phyloP scores from a whole-genome alignment of 2,329 filamentous ascomycete genomes.

The Verticillium nonalfalfae region DNA sequence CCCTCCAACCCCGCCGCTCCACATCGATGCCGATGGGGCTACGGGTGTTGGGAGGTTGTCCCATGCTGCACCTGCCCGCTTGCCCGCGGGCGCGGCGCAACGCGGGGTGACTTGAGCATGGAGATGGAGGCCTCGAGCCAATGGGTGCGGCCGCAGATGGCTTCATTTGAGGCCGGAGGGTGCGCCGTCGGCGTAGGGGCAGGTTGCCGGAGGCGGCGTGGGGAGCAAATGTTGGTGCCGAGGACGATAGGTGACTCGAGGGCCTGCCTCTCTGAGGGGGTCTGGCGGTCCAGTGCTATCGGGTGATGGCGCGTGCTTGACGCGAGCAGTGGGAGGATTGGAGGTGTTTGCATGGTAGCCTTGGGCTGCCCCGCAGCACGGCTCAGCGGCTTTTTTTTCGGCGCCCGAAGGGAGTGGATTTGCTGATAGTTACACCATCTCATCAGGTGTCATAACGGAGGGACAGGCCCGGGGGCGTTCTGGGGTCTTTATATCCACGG shows the following conservation, averaged over 20 bases:
- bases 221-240: background rate
- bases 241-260: background rate
- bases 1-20: constrained; percentile 1
- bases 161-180: background rate
- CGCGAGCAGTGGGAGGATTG: background rate
- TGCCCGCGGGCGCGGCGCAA: background rate
- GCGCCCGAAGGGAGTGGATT: background rate
- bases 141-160: background rate
- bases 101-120: background rate
- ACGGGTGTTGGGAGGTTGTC: background rate
- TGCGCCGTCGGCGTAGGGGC: background rate
- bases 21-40: background rate
- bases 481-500: background rate
- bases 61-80: background rate
- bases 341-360: background rate
- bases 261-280: background rate
- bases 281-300: background rate
- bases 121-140: background rate
- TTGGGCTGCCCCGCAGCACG: background rate
- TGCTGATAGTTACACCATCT: background rate
- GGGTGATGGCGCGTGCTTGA: background rate
- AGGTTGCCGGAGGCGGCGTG: background rate
- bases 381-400: background rate
- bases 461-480: background rate
- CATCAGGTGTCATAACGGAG: background rate